phyloP scores from a whole-genome alignment of 768 basidiomycete species.

The Rhizopogon vesiculosus region DNA sequence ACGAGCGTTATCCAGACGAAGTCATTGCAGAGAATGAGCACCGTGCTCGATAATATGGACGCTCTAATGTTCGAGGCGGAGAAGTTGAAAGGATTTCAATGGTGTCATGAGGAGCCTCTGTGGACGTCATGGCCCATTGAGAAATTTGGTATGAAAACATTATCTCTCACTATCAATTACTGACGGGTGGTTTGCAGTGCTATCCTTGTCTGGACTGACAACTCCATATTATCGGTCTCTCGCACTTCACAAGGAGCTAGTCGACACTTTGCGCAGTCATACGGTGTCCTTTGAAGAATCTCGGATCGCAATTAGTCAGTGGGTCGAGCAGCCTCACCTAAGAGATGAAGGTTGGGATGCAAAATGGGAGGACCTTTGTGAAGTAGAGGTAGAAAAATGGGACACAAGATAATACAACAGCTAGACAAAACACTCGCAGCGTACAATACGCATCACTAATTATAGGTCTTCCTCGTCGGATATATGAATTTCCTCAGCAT shows the following conservation, averaged over 20 bases:
- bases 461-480: slow-evolving; percentile 76
- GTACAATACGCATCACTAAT: slow-evolving; percentile 11
- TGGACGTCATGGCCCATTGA: slow-evolving; percentile 84
- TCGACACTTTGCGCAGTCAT: slow-evolving; percentile 57
- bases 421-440: slow-evolving; percentile 6
- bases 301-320: slow-evolving; percentile 53
- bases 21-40: slow-evolving; percentile 63
- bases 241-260: slow-evolving; percentile 47
- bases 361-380: slow-evolving; percentile 76
- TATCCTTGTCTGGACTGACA: slow-evolving; percentile 50
- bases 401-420: slow-evolving; percentile 26
- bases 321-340: slow-evolving; percentile 67
- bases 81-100: slow-evolving; percentile 65
- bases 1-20: slow-evolving; percentile 45
- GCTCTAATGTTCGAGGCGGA: slow-evolving; percentile 61
- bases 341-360: slow-evolving; percentile 66
- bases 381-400: slow-evolving; percentile 75
- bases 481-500: slow-evolving; percentile 85
- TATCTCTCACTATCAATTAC: not conserved
- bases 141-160: slow-evolving; percentile 53
- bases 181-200: slow-evolving; percentile 34
- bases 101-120: slow-evolving; percentile 66
- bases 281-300: slow-evolving; percentile 67
- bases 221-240: slow-evolving; percentile 67
- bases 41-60: slow-evolving; percentile 62